Evolutionary conservation across 164 flowering plant species (phyloP), one percentile per base, ranked within the genome.

Genomic region (Magnolia officinalis): DNA sequence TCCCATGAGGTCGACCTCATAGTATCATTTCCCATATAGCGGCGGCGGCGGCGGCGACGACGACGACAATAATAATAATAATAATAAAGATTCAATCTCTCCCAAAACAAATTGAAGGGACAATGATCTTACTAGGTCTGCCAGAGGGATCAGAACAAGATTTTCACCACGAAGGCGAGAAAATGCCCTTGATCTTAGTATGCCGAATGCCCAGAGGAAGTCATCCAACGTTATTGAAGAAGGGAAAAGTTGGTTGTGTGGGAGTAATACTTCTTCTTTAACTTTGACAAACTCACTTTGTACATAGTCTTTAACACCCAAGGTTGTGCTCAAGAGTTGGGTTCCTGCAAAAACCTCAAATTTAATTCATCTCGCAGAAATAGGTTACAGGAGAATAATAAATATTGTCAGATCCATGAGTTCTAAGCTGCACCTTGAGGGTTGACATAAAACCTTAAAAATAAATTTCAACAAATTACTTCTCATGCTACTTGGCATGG

Each of bases 181-280:
- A 82, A 96, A 94, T 78, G 95, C 91, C 77, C 97, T 87, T 74
- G 99, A 96, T 81, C 93, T 89, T 55, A 96, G 91, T 58, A 92
- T 87, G 63, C 93, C 98, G 83, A 96, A 96, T 75, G 98, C 99
- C 99, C 98, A 96, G 8, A 90, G 75, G 86, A 96, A 96, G 77
- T 96, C 98, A 67, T 88, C 90, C 68, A 82, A 68, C 20, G 95
- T 90, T 77, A 92, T 80, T 50, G 88, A 76, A 77, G 83, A 81
- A 37, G 97, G 94, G 74, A 96, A 96, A 6, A 96, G 88, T 77
- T 86, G 64, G 83, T 79, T 86, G 87, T 92, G 71, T 16, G 90
- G 92, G 16, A 83, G 79, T 71, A 96, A 77, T 72, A 92, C 79
- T 79, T 96, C 94, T 82, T 88, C 87, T 81, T 92, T 82, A 3